Evolutionary conservation across 1,284 basidiomycete genomes (phyloP), one percentile per base, ranked within the genome.

Genomic region (Tranzscheliella williamsii): DNA sequence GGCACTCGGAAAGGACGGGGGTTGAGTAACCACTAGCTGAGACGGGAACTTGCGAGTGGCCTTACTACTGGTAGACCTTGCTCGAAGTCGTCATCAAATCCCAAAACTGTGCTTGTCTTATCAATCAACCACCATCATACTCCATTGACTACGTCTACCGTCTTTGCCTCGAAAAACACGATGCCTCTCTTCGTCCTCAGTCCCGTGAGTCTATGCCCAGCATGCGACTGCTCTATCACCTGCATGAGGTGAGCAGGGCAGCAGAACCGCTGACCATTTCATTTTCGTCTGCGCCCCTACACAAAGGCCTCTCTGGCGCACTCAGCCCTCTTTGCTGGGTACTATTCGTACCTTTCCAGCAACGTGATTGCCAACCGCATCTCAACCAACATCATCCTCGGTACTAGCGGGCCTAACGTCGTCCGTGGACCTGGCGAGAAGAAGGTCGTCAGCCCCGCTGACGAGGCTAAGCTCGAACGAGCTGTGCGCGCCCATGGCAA

Each of bases 121-220:
- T n/a, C n/a, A n/a, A n/a, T n/a, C n/a, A n/a, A n/a, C n/a, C n/a
- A n/a, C n/a, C n/a, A n/a, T n/a, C n/a, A n/a, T n/a, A n/a, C n/a
- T n/a, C n/a, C n/a, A n/a, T n/a, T n/a, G n/a, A n/a, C n/a, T n/a
- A n/a, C n/a, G n/a, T n/a, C n/a, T n/a, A n/a, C n/a, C n/a, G n/a
- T n/a, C n/a, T n/a, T n/a, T n/a, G n/a, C n/a, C n/a, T n/a, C n/a
- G n/a, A n/a, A n/a, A n/a, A n/a, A n/a, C n/a, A 34, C 9, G 8
- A 75, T 76, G 74, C 74, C 74, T 68, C 73, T 76, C 55, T 76
- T 76, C 61, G 74, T 76, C 37, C 67, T 76, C 41, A 67, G 64
- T 51, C 63, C 63, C 31, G 61, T 67, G 48, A 67, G 64, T 43
- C 5, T 15, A 4, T n/a, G n/a, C n/a, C n/a, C n/a, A n/a, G n/a